These are phyloP conservation scores for Russula abietina DNA, from an alignment of 768 basidiomycete genomes.

Conservation along the genomic window DNA sequence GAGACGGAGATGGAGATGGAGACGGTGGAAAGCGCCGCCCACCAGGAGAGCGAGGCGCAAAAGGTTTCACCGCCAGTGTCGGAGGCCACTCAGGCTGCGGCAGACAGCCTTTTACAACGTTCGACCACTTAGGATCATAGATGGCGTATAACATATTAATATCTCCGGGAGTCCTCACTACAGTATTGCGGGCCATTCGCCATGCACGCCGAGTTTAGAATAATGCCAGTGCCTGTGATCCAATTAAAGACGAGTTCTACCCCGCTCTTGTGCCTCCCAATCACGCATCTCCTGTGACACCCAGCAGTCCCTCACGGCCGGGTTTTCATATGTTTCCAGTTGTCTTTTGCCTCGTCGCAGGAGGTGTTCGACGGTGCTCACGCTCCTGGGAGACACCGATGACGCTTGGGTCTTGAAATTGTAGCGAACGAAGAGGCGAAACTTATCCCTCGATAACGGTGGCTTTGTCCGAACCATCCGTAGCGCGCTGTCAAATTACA, in stretches of 20 bases:
- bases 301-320: slow-evolving; percentile 66
- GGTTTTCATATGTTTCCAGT: slow-evolving; percentile 62
- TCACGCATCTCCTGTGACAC: slow-evolving; percentile 63
- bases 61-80: slow-evolving; percentile 8
- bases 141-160: slow-evolving; percentile 1
- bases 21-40: neutral
- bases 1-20: neutral
- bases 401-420: slow-evolving; percentile 61
- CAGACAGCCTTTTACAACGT: slow-evolving; percentile 6
- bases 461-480: slow-evolving; percentile 73
- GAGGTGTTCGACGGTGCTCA: slow-evolving; percentile 68
- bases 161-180: neutral
- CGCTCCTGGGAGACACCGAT: slow-evolving; percentile 55
- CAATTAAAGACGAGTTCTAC: neutral
- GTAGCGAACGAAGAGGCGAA: slow-evolving; percentile 61
- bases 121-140: neutral
- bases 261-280: slow-evolving; percentile 45
- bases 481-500: slow-evolving; percentile 48
- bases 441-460: slow-evolving; percentile 50
- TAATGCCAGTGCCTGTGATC: neutral
- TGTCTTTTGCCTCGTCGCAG: slow-evolving; percentile 63
- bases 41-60: slow-evolving; percentile 3
- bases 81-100: slow-evolving; percentile 1
- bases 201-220: neutral
- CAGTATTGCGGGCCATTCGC: neutral